Evolutionary conservation across 495 filamentous ascomycete species (phyloP).

Genomic region (Penicillium waksmanii): DNA sequence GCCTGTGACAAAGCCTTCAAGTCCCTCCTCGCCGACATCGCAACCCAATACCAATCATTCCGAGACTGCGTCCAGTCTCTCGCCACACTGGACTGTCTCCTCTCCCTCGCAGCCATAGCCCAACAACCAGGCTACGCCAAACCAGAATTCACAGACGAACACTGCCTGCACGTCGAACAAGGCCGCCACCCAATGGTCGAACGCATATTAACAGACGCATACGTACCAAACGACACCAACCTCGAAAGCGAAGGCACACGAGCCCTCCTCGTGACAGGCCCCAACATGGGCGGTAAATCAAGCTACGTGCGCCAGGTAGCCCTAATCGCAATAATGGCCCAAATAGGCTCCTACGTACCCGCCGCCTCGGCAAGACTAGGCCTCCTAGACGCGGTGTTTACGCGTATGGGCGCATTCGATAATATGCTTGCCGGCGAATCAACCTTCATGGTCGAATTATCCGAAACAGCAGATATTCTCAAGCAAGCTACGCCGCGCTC

Average conservation of each 20-base stretch:
- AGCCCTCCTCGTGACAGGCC: slow-evolving; percentile 88
- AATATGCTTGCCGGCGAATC: slow-evolving; percentile 94
- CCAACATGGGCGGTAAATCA: slow-evolving; percentile 98
- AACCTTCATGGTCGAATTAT: slow-evolving; percentile 98
- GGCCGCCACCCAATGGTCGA: slow-evolving; percentile 98
- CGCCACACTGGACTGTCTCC: slow-evolving; percentile 85
- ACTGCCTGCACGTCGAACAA: slow-evolving; percentile 69
- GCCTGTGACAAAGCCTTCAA: slow-evolving; percentile 88
- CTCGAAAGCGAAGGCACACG: slow-evolving; percentile 65
- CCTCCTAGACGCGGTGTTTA: slow-evolving; percentile 89
- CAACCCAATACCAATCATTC: slow-evolving; percentile 81
- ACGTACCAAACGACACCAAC: slow-evolving; percentile 88
- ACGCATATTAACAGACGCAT: slow-evolving; percentile 80
- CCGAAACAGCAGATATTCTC: slow-evolving; percentile 87
- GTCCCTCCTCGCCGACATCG: slow-evolving; percentile 69
- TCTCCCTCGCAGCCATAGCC: slow-evolving; percentile 84
- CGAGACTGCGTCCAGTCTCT: slow-evolving; percentile 87
- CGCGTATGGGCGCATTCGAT: slow-evolving; percentile 95
- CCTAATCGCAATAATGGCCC: slow-evolving; percentile 89
- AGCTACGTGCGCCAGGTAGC: slow-evolving; percentile 92
- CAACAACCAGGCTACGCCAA: slow-evolving; percentile 87
- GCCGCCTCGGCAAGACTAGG: slow-evolving; percentile 74
- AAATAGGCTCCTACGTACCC: slow-evolving; percentile 94
- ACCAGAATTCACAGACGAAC: slow-evolving; percentile 73
- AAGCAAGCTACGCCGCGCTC: slow-evolving; percentile 80